Percentiles rank a stretch among this genome's conserved stretches.
Conservation (phyloP, 805 yeast species). For the Grigorovia humatica region DNA sequence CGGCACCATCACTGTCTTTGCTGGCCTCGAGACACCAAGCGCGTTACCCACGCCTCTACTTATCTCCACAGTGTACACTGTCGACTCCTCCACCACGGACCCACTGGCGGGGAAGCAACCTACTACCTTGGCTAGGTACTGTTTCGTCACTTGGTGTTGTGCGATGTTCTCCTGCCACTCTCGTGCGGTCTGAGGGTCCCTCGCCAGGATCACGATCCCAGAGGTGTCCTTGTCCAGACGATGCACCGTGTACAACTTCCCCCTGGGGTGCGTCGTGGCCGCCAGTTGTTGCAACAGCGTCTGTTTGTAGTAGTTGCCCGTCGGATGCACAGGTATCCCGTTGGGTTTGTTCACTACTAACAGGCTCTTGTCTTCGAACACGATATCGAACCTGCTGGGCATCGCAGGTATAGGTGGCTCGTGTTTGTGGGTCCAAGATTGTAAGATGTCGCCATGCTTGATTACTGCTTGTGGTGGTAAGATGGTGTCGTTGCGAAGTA, state of each 20-base stretch:
- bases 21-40: constrained; percentile 39
- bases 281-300: constrained; percentile 54
- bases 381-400: constrained; percentile 26
- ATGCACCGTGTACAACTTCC: constrained; percentile 43
- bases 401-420: constrained; percentile 68
- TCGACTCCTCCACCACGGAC: constrained; percentile 22
- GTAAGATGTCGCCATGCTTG: constrained; percentile 20
- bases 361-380: constrained; percentile 62
- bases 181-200: constrained; percentile 40
- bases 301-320: constrained; percentile 69
- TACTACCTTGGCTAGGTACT: constrained; percentile 74
- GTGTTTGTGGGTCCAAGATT: constrained; percentile 52
- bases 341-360: constrained; percentile 85
- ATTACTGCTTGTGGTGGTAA: constrained; percentile 9
- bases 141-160: constrained; percentile 59
- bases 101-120: constrained; percentile 60
- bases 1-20: constrained; percentile 58
- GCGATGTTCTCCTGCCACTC: constrained; percentile 47
- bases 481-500: constrained; percentile 5
- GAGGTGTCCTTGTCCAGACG: constrained; percentile 85
- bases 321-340: constrained; percentile 92
- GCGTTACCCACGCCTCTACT: constrained; percentile 48
- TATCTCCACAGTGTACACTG: constrained; percentile 64
- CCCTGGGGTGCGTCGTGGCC: constrained; percentile 43
- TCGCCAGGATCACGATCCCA: constrained; percentile 62